These are phyloP conservation scores for Arctostaphylos glauca DNA, from an alignment of 148 eudicot species.

Conservation along the genomic window DNA sequence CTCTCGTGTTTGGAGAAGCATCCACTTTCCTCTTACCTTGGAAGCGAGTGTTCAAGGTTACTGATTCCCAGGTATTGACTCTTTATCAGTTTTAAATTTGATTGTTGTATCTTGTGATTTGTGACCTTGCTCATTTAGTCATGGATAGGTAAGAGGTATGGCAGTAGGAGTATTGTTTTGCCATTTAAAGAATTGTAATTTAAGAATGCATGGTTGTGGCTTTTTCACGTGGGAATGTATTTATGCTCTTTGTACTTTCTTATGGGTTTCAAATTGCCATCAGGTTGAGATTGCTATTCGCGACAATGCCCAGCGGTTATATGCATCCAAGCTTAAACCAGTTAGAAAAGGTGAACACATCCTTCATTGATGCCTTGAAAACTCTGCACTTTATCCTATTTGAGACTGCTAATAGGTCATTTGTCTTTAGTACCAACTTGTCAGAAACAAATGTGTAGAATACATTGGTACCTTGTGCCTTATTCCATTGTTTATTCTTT, in stretches of 20 bases:
- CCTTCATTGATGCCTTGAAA: constrained; percentile 2
- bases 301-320: constrained; percentile 90
- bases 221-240: not conserved
- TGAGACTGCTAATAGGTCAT: not conserved
- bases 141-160: not conserved
- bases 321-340: constrained; percentile 64
- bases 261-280: constrained; percentile 10
- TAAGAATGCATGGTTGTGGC: not conserved
- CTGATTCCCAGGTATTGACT: constrained; percentile 74
- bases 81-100: constrained; percentile 9
- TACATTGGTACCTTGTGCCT: not conserved
- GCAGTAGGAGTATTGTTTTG: not conserved
- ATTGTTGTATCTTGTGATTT: not conserved
- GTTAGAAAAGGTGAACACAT: constrained; percentile 58
- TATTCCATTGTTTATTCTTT: not conserved
- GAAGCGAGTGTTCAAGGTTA: constrained; percentile 90
- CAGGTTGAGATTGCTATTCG: constrained; percentile 98
- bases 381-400: not conserved
- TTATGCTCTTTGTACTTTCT: not conserved
- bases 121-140: not conserved
- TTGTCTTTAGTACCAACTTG: not conserved
- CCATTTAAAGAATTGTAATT: not conserved
- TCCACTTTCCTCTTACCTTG: constrained; percentile 93
- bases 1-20: constrained; percentile 92
- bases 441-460: not conserved